phyloP scores from a whole-genome alignment of 192 early-diverging fungal genomes.

The Chytriomyces hyalinus region DNA sequence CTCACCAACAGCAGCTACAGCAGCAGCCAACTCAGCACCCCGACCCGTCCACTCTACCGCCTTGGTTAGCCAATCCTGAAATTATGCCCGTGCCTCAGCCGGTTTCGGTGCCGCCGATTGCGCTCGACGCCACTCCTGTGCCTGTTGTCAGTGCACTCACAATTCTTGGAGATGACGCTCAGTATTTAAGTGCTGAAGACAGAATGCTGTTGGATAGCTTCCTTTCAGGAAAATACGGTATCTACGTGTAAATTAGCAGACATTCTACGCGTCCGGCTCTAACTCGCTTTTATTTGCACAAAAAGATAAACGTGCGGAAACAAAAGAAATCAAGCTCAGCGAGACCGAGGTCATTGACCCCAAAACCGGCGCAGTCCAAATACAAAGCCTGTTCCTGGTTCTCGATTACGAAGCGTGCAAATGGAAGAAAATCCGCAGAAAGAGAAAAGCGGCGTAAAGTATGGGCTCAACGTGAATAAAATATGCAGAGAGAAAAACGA shows the following conservation, averaged over 20 bases:
- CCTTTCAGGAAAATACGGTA: conserved; percentile 34
- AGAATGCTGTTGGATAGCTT: conserved; percentile 18
- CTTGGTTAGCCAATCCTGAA: not conserved
- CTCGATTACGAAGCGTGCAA: conserved; percentile 39
- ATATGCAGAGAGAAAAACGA: not conserved
- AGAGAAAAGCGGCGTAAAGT: conserved; percentile 23
- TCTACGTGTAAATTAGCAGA: not conserved
- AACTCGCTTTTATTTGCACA: not conserved
- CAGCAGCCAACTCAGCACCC: not conserved
- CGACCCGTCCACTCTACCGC: not conserved
- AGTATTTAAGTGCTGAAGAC: conserved; percentile 18
- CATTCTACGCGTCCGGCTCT: not conserved
- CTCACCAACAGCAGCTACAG: not conserved
- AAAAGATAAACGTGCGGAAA: conserved; percentile 23
- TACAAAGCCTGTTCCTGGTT: conserved; percentile 34
- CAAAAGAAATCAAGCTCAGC: conserved; percentile 33
- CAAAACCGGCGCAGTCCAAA: conserved; percentile 1
- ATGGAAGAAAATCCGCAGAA: conserved; percentile 36
- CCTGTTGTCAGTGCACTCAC: conserved; percentile 2
- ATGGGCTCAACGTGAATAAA: not conserved
- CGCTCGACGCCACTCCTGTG: not conserved
- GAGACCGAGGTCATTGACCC: conserved; percentile 24
- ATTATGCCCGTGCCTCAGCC: not conserved
- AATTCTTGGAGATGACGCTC: conserved; percentile 24
- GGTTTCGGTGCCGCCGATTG: not conserved